Base-by-base conservation (phyloP, 192 early-diverging fungal genomes). In the Coemansia asiatica region DNA sequence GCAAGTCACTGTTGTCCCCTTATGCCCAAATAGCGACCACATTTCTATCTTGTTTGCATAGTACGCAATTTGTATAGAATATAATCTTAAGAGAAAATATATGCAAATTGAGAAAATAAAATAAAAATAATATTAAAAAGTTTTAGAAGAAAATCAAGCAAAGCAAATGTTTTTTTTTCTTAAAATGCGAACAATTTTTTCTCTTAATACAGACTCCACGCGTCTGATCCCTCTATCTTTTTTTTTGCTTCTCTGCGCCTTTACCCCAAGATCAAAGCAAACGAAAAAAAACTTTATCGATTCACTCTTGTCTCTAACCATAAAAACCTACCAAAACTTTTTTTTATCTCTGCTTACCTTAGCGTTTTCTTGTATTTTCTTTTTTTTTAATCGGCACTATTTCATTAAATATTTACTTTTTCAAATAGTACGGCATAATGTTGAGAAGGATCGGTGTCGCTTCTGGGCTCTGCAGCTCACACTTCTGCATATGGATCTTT, bases 1-100 rank as follows among this genome's bases (percentile, higher is more conserved):
- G 54, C 72, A 75, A 19, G 72, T 71, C 47, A 67, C 69, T 21
- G 69, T 60, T 46, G 72, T 48, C n/a, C 44, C 55, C 47, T 66
- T 56, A 6, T 33, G 21, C 31, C 56, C 48, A 44, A 81, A 61
- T 44, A 66, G 28, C 48, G 71, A 64, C 76, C 71, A 79, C 71
- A 79, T 79, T 44, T 63, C 7, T 29, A 5, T 29, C 55, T 56
- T n/a, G 27, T 31, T 27, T 31, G 55, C 55, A 56, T 56, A 15
- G 3, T 44, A 13, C 40, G 56, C 55, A 66, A 53, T 16, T 2
- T 50, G 48, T 15, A 47, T 16, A 9, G 25, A 25, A 40, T 6
- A 36, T 23, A 60, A 27, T 21, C 18, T 46, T n/a, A 6, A 44
- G 9, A 44, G 35, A 28, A 22, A 64, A 54, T 33, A 60, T 40